phyloP scores from a whole-genome alignment of 2,329 filamentous ascomycete genomes.

The Colletotrichum scovillei region DNA sequence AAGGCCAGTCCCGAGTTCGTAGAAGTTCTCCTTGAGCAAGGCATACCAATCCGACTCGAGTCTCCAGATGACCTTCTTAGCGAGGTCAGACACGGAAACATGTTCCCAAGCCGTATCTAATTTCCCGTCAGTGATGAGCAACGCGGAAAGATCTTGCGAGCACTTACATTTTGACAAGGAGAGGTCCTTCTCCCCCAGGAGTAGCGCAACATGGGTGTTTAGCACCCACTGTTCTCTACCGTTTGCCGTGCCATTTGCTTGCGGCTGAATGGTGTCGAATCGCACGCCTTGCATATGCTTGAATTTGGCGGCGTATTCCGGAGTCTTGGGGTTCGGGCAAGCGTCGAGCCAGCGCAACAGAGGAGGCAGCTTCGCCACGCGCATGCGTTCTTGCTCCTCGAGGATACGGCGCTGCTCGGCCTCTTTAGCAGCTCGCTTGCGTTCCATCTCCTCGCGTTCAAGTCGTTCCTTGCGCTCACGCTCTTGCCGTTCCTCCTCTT shows the following conservation, averaged over 20 bases:
- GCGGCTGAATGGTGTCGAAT: constrained; percentile 70
- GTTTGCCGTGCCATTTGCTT: constrained; percentile 61
- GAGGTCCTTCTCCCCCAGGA: constrained; percentile 74
- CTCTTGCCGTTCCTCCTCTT: constrained; percentile 64
- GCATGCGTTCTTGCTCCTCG: constrained; percentile 64
- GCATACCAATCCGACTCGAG: constrained; percentile 68
- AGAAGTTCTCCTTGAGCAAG: constrained; percentile 60
- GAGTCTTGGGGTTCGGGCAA: constrained; percentile 61
- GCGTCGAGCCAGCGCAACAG: constrained; percentile 71
- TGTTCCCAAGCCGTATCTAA: constrained; percentile 70
- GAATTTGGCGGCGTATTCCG: constrained; percentile 65
- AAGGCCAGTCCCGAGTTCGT: constrained; percentile 65
- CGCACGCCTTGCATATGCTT: constrained; percentile 69
- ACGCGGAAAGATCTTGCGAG: too few relatives aligned
- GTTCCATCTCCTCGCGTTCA: constrained; percentile 59
- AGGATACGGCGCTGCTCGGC: constrained; percentile 62
- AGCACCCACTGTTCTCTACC: constrained; percentile 76
- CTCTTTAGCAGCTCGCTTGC: constrained; percentile 61
- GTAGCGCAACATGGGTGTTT: constrained; percentile 71
- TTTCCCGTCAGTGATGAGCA: constrained; percentile 1
- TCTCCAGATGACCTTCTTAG: constrained; percentile 70
- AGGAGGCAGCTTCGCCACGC: constrained; percentile 68
- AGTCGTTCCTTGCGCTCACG: constrained; percentile 58
- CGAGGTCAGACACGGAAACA: constrained; percentile 61
- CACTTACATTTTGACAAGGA: constrained; percentile 69